Base-by-base conservation (phyloP, 495 filamentous ascomycete species). In the Daldinia caldariorum region DNA sequence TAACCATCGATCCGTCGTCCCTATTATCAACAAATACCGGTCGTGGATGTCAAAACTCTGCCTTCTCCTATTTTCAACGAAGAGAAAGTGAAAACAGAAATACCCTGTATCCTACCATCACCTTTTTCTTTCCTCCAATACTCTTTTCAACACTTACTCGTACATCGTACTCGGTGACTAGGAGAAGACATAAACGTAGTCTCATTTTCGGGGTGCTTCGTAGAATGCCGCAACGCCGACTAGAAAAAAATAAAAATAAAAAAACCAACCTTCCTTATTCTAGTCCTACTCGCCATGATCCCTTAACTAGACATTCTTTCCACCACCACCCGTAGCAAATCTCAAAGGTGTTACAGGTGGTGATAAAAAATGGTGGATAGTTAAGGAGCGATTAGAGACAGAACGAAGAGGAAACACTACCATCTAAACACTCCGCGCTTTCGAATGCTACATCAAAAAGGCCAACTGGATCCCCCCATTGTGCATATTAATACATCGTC, bases 131-230 rank as follows among this genome's bases (percentile, higher is more conserved):
- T 51, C 58, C 37, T 59, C 61, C 66, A 51, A 58, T 61, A 54
- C 35, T 76, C 69, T 10, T 62, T 64, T 62, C 69, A 66, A 71
- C 62, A 74, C 74, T 71, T 74, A 71, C 66, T 73, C 67, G 62
- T 69, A 69, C 71, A 69, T 54, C 63, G 58, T 64, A 62, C 49
- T 70, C 63, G 63, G 41, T 20, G 31, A 38, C 53, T 59, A 63
- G 59, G 66, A 67, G 29, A 70, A 66, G 22, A 58, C 56, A 39
- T 56, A 66, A 70, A 66, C 67, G 61, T 66, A 63, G 53, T 60
- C 57, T 60, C 69, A 55, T 54, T 63, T 65, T 65, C 58, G 39
- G 53, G 58, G 56, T 43, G 55, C 35, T 65, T 56, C 67, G 56
- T 67, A 50, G 54, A 58, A 58, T 58, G 32, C 69, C 69, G 56